phyloP scores from a whole-genome alignment of 2,329 filamentous ascomycete species.

The Hymenoscyphus fructigenus region DNA sequence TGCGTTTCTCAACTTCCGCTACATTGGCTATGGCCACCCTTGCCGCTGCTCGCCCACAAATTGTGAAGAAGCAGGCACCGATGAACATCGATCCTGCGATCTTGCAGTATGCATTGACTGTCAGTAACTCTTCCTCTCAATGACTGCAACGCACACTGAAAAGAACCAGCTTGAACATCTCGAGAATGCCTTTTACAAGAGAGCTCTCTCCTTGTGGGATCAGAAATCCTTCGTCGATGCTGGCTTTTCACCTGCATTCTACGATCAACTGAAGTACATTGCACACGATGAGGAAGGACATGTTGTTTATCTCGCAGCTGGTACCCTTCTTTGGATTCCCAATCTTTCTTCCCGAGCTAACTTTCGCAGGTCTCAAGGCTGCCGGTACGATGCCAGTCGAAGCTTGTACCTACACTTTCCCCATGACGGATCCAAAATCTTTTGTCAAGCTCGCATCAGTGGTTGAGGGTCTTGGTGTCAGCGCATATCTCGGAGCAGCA shows the following conservation, averaged over 20 bases:
- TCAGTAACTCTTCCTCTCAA: constrained; percentile 4
- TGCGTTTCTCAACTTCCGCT: constrained; percentile 31
- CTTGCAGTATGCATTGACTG: constrained; percentile 48
- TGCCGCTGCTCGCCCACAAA: constrained; percentile 17
- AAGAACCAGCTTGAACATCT: constrained; percentile 49
- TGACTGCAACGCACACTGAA: constrained; percentile 10
- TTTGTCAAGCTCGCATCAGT: constrained; percentile 55
- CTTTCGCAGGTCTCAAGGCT: constrained; percentile 38
- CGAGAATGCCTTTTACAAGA: constrained; percentile 63
- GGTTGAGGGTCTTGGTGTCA: constrained; percentile 58
- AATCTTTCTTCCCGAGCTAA: neutral
- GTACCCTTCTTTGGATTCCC: neutral
- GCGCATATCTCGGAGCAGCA: constrained; percentile 63
- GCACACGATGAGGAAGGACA: constrained; percentile 57
- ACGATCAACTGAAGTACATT: constrained; percentile 57
- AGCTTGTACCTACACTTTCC: constrained; percentile 58
- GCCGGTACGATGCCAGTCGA: constrained; percentile 53
- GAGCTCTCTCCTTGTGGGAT: constrained; percentile 58
- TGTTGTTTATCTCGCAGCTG: constrained; percentile 53
- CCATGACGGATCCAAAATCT: constrained; percentile 45
- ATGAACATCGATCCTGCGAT: constrained; percentile 37
- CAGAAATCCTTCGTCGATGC: constrained; percentile 50
- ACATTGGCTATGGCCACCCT: constrained; percentile 19
- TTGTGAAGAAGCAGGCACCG: constrained; percentile 26
- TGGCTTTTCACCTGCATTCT: constrained; percentile 52